phyloP scores from a whole-genome alignment of 768 basidiomycete genomes.

The Leccinum aurantiacum region DNA sequence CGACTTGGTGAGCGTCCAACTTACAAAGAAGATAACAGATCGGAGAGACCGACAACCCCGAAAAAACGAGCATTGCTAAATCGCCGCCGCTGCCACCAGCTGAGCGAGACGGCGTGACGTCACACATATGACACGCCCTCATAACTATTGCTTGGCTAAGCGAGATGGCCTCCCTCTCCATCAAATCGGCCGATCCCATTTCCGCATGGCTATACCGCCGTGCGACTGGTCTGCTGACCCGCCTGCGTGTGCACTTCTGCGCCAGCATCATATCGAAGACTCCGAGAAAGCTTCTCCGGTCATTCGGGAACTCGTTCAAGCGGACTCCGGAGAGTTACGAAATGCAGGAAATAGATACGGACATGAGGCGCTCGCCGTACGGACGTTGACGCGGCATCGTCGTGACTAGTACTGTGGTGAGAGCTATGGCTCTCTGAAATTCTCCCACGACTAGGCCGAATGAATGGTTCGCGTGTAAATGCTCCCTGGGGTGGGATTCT shows the following conservation, averaged over 20 bases:
- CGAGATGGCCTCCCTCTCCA: background rate
- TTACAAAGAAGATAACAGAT: too few species aligned
- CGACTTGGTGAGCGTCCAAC: too few species aligned
- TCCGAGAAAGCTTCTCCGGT: background rate
- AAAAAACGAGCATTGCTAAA: too few species aligned
- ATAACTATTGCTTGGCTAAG: background rate
- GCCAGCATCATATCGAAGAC: background rate
- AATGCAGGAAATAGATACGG: background rate
- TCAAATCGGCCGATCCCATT: background rate
- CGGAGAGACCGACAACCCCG: too few species aligned
- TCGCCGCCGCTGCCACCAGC: too few species aligned
- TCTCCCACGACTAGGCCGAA: background rate
- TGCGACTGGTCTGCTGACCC: background rate
- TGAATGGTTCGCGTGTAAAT: background rate
- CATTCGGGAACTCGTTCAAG: background rate
- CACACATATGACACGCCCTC: background rate
- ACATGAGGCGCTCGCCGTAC: background rate
- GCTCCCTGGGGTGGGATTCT: constrained; percentile 2
- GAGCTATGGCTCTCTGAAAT: background rate
- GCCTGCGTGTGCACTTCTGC: background rate
- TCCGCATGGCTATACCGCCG: background rate
- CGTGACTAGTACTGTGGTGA: constrained; percentile 5
- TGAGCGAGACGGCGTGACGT: background rate
- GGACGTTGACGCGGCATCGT: background rate
- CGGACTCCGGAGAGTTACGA: background rate